Base-by-base conservation (phyloP, 2,329 filamentous ascomycete species). In the Blastomyces silverae region DNA sequence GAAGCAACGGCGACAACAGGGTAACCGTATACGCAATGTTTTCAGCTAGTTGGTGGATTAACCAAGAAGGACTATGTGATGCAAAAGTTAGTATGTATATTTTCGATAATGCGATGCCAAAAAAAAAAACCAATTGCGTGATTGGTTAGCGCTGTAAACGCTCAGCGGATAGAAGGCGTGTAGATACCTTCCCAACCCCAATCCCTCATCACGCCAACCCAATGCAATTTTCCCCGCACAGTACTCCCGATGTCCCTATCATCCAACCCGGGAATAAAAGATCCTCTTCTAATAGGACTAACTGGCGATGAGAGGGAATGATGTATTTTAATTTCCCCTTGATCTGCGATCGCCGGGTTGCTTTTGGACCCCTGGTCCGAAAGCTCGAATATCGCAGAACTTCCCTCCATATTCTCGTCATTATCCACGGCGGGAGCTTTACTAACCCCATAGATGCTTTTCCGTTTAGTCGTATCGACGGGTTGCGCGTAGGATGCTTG, bases 141-240 rank as follows among this genome's bases (percentile, higher is more conserved):
- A n/a, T 34, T 46, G 25, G 39, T 56, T n/a, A 48, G 17, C 7
- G 17, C 37, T 5, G 31, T 42, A 22, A 42, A 57, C 4, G 20
- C 1, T 57, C 20, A 8, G n/a, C n/a, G 17, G 8, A 22, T 37
- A 25, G 7, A 34, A 31, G 48, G 46, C 2, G n/a, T 25, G n/a
- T 20, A 59, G 20, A 48, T 66, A 88, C 87, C 83, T 81, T 89
- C 87, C 87, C 87, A 90, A n/a, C 81, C 78, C 85, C 85, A 88
- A 69, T 89, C 87, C 67, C 83, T 83, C 87, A 89, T 89, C 53
- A 90, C 86, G 48, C 86, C 85, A 10, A 88, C 79, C 87, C 87
- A 90, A 74, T 90, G 87, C 70, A 88, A 75, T 57, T 79, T 79
- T 3, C 87, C 87, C 67, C 84, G 81, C n/a, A 89, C 85, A 2